Base-by-base conservation (phyloP, 441 rosid species). In the Sinapis alba region DNA sequence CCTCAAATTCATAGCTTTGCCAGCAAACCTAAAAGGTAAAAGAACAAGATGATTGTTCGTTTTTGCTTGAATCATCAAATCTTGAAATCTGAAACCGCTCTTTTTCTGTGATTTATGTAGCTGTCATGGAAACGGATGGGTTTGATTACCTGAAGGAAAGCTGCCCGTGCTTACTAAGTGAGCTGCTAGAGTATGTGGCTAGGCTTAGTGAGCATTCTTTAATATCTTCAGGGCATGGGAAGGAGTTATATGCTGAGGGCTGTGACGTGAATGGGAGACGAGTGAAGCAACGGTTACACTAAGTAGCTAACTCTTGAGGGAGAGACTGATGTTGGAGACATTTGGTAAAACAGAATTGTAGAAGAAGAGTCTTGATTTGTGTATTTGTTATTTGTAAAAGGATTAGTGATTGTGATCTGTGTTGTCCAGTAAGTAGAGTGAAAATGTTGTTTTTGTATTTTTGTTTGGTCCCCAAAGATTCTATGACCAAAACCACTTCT, bases 251-350 rank as follows among this genome's bases (percentile, higher is more conserved):
- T 36, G 89, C 85, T 1, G 98, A 94, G 13, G 99, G 95, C 50
- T 85, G 96, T 21, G 98, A 94, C 21, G 66, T 75, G 23, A 86
- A 90, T 66, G 98, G 98, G 26, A 82, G 99, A 71, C 85, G 99
- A 68, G 99, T 94, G 79, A 96, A 93, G 93, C 99, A 87, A 82
- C 87, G 98, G 87, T 78, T 90, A 68, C 86, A 83, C 21, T 78
- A 24, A 72, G 72, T 56, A 54, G 64, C 74, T 61, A 50, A 53
- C 57, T 24, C 67, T 45, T 34, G 62, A 47, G 74, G 21, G 26
- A 16, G 20, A 11, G 68, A 54, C 43, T 34, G 63, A 62, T 62
- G 63, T 45, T 43, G 19, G 1, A 45, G 67, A 45, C 66, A 76
- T 45, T 57, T 41, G 47, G 11, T 76, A 76, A n/a, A n/a, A n/a